Conservation (phyloP, 768 basidiomycete genomes). For the Podaxis sp. region DNA sequence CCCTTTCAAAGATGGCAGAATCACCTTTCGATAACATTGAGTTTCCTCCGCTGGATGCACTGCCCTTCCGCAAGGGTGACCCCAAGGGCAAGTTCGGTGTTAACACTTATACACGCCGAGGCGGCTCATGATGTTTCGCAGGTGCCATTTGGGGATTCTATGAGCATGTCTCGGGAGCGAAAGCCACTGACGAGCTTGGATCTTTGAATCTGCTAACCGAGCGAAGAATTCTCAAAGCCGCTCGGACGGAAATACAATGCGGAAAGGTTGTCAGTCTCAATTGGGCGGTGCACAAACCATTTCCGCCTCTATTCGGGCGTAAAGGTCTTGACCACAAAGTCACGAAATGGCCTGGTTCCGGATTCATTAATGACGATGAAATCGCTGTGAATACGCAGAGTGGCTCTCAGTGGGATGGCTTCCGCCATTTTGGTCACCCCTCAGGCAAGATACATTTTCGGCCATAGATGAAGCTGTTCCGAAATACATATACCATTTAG, state of each 20-base stretch:
- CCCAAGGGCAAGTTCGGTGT: constrained; percentile 18
- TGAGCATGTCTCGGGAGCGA: constrained; percentile 21
- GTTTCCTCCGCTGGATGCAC: constrained; percentile 21
- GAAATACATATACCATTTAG: constrained; percentile 6
- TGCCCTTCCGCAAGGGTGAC: constrained; percentile 24
- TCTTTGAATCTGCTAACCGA: constrained; percentile 25
- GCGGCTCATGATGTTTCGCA: constrained; percentile 1
- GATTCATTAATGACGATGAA: constrained; percentile 24
- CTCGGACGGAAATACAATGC: constrained; percentile 20
- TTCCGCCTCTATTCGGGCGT: constrained; percentile 18
- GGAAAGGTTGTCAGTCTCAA: constrained; percentile 24
- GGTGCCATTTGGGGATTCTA: constrained; percentile 29
- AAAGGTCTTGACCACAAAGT: constrained; percentile 23
- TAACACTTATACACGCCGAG: not conserved
- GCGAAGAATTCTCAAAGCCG: constrained; percentile 21
- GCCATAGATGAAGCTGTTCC: not conserved
- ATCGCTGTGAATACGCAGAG: constrained; percentile 24
- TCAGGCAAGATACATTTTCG: not conserved
- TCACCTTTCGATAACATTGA: constrained; percentile 24
- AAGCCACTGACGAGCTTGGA: constrained; percentile 22
- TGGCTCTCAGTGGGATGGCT: constrained; percentile 28
- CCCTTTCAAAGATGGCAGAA: constrained; percentile 16
- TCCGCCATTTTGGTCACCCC: constrained; percentile 13
- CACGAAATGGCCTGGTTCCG: constrained; percentile 16
- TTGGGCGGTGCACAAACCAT: constrained; percentile 26